Evolutionary conservation across 163 green algal species (phyloP).

Genomic region (Scenedesmus sp.): DNA sequence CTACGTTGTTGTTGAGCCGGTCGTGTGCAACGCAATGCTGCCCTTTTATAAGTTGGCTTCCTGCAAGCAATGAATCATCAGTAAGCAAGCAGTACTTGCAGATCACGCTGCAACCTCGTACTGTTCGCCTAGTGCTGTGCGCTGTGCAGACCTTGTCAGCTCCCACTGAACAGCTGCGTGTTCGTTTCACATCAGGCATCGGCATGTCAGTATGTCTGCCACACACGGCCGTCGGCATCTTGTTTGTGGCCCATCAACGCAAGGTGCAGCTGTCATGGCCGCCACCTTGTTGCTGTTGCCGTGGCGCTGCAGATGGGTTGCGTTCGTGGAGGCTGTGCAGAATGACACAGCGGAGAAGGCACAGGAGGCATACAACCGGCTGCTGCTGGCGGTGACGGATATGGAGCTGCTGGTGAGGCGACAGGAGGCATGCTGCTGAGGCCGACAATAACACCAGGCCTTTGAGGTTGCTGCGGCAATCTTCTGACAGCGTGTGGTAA

Average conservation of each 20-base stretch:
- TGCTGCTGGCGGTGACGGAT: conserved; percentile 12
- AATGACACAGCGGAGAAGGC: conserved; percentile 19
- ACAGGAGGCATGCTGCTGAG: background rate
- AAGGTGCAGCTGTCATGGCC: background rate
- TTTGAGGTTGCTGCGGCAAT: too few species aligned
- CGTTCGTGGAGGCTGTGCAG: conserved; percentile 16
- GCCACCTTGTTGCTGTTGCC: background rate
- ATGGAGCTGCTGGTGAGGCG: conserved; percentile 44
- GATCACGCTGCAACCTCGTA: too few species aligned
- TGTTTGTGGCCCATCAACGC: background rate
- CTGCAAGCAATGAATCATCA: background rate
- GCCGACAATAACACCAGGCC: background rate
- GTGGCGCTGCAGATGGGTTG: conserved; percentile 20
- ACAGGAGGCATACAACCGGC: conserved; percentile 31
- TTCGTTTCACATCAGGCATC: too few species aligned
- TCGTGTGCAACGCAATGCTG: too few species aligned
- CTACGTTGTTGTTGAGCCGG: too few species aligned
- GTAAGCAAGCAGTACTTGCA: background rate
- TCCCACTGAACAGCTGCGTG: too few species aligned
- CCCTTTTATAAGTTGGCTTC: too few species aligned
- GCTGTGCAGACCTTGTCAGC: too few species aligned
- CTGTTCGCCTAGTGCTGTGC: too few species aligned
- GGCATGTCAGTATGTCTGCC: too few species aligned
- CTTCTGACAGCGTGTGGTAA: too few species aligned
- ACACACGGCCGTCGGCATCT: too few species aligned